Percentiles rank a stretch among this genome's conserved stretches.
These are phyloP conservation scores for Henckelia pumila DNA, from an alignment of 257 asterid species.

Conservation along the genomic window DNA sequence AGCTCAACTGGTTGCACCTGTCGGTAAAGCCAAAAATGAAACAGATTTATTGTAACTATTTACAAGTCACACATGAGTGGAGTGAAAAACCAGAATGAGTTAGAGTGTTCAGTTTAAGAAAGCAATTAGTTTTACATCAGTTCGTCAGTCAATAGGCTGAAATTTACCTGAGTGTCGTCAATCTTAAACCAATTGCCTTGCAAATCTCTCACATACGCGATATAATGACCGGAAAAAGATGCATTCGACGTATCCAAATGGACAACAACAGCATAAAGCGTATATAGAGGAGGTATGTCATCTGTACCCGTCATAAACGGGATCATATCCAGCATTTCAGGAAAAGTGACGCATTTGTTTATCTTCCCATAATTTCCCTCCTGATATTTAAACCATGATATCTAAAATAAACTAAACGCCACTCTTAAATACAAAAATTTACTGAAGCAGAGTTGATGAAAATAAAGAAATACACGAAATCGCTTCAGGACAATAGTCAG, in stretches of 20 bases:
- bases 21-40: slow-evolving; percentile 20
- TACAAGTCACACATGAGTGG: not conserved
- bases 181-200: slow-evolving; percentile 77
- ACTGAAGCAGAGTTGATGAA: not conserved
- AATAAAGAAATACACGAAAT: slow-evolving; percentile 58
- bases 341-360: slow-evolving; percentile 72
- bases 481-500: slow-evolving; percentile 85
- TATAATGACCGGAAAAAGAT: slow-evolving; percentile 79
- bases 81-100: not conserved
- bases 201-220: slow-evolving; percentile 68
- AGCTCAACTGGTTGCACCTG: slow-evolving; percentile 66
- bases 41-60: not conserved
- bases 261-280: slow-evolving; percentile 77
- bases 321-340: slow-evolving; percentile 76
- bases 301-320: slow-evolving; percentile 81
- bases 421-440: not conserved
- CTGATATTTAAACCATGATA: slow-evolving; percentile 36
- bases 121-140: not conserved
- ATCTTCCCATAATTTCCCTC: slow-evolving; percentile 85
- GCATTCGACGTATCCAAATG: slow-evolving; percentile 73
- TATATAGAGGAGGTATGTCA: slow-evolving; percentile 72
- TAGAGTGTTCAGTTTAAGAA: not conserved
- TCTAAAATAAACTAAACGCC: not conserved
- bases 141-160: not conserved
- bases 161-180: slow-evolving; percentile 71